Evolutionary conservation across 176 grass and related monocot genomes (phyloP), one percentile per base, ranked within the genome.

Genomic region (Musa beccarii): DNA sequence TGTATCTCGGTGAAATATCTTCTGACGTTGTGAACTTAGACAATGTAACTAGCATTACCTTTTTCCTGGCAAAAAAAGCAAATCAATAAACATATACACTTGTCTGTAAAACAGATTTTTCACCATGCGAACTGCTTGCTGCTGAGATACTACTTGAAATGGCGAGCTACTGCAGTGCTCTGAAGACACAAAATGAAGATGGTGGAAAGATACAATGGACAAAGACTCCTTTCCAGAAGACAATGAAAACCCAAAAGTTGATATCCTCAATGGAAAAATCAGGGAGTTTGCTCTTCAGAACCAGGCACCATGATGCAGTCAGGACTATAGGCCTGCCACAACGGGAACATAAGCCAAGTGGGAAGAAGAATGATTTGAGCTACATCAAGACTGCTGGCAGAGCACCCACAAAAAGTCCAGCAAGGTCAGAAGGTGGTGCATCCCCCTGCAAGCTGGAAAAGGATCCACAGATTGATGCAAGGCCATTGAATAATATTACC

Each of bases 91-190:
- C 15, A 26, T 59, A 29, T 59, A 29, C 57, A 24, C 57, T 78
- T 74, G 53, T 63, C 21, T 11, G 24, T 81, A 59, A 80, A 83
- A 79, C 68, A 87, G 81, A 59, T 57, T 51, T 77, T 79, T 79
- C 86, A 2, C 82, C 81, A 52, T 80, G 62, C 74, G 50, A 78
- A 16, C 11, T 84, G 20, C 76, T 22, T 53, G 95, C 95, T 67
- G 95, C 95, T 70, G 88, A 93, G 24, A 99, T 89, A 88, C 78
- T 99, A 82, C 81, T 84, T 82, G 88, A 89, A 53, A 92, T 99
- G 68, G 69, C 59, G 74, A 85, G 75, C 51, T 76, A 76, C 66
- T 75, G 79, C 2, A 83, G 79, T 68, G 62, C 61, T 26, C 84
- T 80, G 54, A 85, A 19, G 74, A 54, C 69, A 22, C 88, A 84